Conservation (phyloP, 139 green algal species). For the Desmodesmus armatus region DNA sequence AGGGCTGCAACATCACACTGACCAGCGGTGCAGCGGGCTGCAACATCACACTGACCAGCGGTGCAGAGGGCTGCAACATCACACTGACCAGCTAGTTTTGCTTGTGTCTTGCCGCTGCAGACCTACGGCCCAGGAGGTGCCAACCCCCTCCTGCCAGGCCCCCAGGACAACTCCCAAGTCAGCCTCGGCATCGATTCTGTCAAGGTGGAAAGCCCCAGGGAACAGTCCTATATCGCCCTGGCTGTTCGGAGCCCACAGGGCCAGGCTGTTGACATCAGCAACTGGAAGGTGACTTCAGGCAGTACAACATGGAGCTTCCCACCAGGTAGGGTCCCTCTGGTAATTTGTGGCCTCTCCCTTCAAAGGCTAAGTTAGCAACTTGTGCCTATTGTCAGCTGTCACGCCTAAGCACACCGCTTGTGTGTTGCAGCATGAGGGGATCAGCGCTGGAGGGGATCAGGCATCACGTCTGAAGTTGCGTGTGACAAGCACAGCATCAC, state of each 20-base stretch:
- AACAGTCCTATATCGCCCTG: not conserved
- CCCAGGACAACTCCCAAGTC: conserved; percentile 1
- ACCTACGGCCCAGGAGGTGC: conserved; percentile 41
- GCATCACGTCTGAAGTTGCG: too few relatives aligned
- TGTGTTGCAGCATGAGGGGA: too few relatives aligned
- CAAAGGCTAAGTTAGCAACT: too few relatives aligned
- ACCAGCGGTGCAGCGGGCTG: too few relatives aligned
- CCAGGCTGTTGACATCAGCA: conserved; percentile 77
- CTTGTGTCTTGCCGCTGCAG: not conserved
- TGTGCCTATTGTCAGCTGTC: too few relatives aligned
- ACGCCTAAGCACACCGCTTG: too few relatives aligned
- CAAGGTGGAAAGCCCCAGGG: not conserved
- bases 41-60: too few relatives aligned
- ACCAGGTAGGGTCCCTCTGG: conserved; percentile 55
- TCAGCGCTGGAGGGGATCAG: too few relatives aligned
- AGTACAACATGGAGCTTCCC: conserved; percentile 57
- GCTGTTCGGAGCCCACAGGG: conserved; percentile 67
- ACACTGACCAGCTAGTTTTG: not conserved
- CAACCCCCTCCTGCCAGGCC: conserved; percentile 49
- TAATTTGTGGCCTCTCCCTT: too few relatives aligned
- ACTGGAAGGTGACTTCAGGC: conserved; percentile 63
- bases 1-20: too few relatives aligned
- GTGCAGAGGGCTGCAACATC: too few relatives aligned
- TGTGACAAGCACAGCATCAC: too few relatives aligned
- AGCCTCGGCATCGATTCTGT: conserved; percentile 2